A percentile compares a stretch with the other conserved stretches of the same genome.
These are phyloP conservation scores for Sisymbrium altissimum DNA, from an alignment of 345 rosid genomes.

Conservation along the genomic window DNA sequence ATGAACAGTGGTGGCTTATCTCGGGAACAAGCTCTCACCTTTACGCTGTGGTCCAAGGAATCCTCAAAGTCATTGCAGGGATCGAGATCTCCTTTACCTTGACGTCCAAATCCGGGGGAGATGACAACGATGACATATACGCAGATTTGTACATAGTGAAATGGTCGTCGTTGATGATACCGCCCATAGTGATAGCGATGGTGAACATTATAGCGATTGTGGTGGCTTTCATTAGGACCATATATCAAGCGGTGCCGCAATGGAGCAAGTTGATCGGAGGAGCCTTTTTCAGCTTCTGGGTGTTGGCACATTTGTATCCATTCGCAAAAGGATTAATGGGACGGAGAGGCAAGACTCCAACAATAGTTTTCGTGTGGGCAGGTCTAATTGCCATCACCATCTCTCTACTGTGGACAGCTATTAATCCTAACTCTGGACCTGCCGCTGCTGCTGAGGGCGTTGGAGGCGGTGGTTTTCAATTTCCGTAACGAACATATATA, in stretches of 20 bases:
- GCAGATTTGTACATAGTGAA: constrained; percentile 84
- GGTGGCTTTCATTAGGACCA: constrained; percentile 64
- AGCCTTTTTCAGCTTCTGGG: constrained; percentile 95
- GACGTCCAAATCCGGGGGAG: constrained; percentile 71
- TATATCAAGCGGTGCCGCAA: constrained; percentile 56
- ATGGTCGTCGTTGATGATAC: constrained; percentile 89
- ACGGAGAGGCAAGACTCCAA: constrained; percentile 88
- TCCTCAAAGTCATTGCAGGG: constrained; percentile 82
- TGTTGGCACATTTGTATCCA: constrained; percentile 86
- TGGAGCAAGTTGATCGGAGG: constrained; percentile 96
- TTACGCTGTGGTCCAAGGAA: constrained; percentile 82
- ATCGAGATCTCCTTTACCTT: constrained; percentile 92
- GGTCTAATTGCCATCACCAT: constrained; percentile 88
- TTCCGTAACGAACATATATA: constrained; percentile 41
- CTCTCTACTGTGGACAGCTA: constrained; percentile 77
- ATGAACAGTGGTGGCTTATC: constrained; percentile 94
- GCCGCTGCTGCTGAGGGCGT: constrained; percentile 16
- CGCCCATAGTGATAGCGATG: constrained; percentile 89
- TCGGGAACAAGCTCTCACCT: constrained; percentile 90
- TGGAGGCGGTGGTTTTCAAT: constrained; percentile 51
- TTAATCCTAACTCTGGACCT: constrained; percentile 45
- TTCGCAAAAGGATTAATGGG: constrained; percentile 97
- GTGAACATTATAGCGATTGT: constrained; percentile 70
- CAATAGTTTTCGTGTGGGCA: constrained; percentile 89
- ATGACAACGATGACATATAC: constrained; percentile 68